Evolutionary conservation across 208 protist species (phyloP), one percentile per base, ranked within the genome.

Genomic region (Endotrypanum monterogeii): DNA sequence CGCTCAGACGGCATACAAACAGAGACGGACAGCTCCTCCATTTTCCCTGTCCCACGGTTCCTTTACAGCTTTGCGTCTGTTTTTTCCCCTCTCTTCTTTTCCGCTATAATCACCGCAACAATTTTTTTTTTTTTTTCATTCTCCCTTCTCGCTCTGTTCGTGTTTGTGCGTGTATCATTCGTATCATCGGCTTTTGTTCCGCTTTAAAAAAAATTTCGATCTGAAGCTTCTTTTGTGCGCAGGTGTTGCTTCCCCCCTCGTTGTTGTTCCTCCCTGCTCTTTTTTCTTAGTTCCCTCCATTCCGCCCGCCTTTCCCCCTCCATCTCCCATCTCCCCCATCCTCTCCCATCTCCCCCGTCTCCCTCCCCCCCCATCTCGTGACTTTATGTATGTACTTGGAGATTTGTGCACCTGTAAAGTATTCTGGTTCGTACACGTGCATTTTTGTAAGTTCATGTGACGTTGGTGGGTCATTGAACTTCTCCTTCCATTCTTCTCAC

Each of bases 321-420:
- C n/a, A n/a, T n/a, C n/a, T n/a, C n/a, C n/a, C n/a, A n/a, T n/a
- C n/a, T n/a, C n/a, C n/a, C n/a, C n/a, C n/a, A n/a, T n/a, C n/a
- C n/a, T n/a, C n/a, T n/a, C n/a, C n/a, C n/a, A n/a, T n/a, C n/a
- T n/a, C n/a, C n/a, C n/a, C n/a, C n/a, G n/a, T n/a, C n/a, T n/a
- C n/a, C n/a, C n/a, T n/a, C n/a, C n/a, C n/a, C 8, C 41, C 2
- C 4, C 25, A 14, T 23, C 25, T 30, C 46, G 23, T 51, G 62
- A 48, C 37, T 39, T 51, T 39, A 37, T 67, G 41, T 52, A 61
- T 61, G 56, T 39, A 61, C 56, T 61, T 30, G 32, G 30, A 25
- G 56, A 3, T n/a, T 35, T 48, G 44, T 48, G 44, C 44, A 48
- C 44, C 12, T 48, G 44, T 14, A 48, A 5, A 48, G 44, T 48